Conservation (phyloP, 306 rosid genomes). For the Lotus japonicus region DNA sequence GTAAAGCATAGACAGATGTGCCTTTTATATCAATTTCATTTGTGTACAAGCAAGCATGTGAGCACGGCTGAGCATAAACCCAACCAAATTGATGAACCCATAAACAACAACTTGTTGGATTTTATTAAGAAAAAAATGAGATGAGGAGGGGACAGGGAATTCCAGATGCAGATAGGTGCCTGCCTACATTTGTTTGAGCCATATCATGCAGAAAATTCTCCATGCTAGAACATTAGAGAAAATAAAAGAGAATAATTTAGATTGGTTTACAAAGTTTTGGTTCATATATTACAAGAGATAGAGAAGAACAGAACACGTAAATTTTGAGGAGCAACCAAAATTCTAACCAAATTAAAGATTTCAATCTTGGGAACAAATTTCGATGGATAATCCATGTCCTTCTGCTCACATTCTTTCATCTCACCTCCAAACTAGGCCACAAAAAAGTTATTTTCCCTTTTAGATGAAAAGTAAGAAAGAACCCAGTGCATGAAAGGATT, state of each 20-base stretch:
- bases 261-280: too few species aligned
- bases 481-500: constrained; percentile 1
- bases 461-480: too few species aligned
- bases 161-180: background rate
- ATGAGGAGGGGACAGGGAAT: background rate
- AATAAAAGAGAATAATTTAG: too few species aligned
- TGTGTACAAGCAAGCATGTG: constrained; percentile 4
- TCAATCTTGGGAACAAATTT: background rate
- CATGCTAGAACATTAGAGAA: too few species aligned
- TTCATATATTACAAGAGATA: background rate
- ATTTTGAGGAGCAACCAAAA: background rate
- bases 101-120: background rate
- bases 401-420: background rate
- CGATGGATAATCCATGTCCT: background rate
- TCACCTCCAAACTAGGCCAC: background rate
- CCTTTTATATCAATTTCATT: background rate
- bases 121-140: background rate
- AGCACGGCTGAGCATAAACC: background rate
- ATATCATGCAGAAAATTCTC: background rate
- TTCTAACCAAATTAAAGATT: background rate
- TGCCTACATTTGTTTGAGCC: background rate
- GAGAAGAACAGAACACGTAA: background rate
- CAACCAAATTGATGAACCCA: background rate
- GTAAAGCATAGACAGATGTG: background rate
- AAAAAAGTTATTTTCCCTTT: background rate